These are phyloP conservation scores for Scheffersomyces illinoinensis DNA, from an alignment of 1,139 yeast genomes.

Conservation along the genomic window DNA sequence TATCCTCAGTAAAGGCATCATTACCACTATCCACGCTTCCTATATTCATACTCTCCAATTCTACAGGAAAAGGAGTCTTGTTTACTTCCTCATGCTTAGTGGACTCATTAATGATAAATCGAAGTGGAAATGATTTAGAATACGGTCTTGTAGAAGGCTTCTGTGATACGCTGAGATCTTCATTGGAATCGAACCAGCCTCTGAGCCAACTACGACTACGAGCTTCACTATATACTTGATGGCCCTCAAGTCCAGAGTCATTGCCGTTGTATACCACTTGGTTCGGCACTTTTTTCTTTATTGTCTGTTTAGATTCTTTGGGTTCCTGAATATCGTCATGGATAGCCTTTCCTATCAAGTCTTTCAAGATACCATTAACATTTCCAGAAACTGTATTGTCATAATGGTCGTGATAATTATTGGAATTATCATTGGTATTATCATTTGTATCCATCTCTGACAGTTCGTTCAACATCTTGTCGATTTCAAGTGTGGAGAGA, in stretches of 20 bases:
- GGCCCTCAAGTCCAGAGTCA: not conserved
- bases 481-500: constrained; percentile 45
- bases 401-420: not conserved
- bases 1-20: not conserved
- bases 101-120: not conserved
- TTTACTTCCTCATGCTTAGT: not conserved
- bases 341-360: constrained; percentile 11
- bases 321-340: constrained; percentile 1
- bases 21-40: constrained; percentile 5
- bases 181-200: constrained; percentile 20
- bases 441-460: not conserved
- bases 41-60: constrained; percentile 43
- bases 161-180: constrained; percentile 10
- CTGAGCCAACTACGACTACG: constrained; percentile 15
- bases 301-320: not conserved
- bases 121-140: constrained; percentile 8
- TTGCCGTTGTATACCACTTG: not conserved
- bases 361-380: constrained; percentile 6
- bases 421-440: too few relatives aligned
- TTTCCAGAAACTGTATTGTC: not conserved
- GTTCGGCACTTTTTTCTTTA: not conserved
- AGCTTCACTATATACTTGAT: not conserved
- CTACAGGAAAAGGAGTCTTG: constrained; percentile 38
- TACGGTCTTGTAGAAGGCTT: constrained; percentile 2
- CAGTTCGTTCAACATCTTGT: constrained; percentile 28